Conservation (phyloP, 208 protist genomes). For the Crithidia brevicula region DNA sequence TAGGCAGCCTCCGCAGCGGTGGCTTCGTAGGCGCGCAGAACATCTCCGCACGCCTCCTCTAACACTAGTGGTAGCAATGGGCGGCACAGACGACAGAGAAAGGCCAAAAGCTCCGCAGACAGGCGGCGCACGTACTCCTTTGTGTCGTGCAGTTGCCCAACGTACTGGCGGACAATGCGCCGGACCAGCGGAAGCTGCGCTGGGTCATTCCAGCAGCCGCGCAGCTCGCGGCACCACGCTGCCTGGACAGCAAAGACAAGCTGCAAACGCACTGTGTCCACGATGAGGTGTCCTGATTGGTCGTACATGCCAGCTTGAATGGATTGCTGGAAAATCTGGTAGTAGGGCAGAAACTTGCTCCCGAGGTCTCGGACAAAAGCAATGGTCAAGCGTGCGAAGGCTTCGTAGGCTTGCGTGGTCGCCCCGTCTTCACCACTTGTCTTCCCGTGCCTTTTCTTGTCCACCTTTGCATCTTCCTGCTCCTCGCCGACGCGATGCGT, state of each 20-base stretch:
- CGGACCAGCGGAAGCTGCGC: slow-evolving; percentile 34
- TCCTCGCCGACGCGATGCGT: slow-evolving; percentile 17
- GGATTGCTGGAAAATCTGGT: slow-evolving; percentile 86
- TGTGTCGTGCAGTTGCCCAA: slow-evolving; percentile 73
- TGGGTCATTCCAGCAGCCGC: slow-evolving; percentile 51
- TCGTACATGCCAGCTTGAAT: slow-evolving; percentile 82
- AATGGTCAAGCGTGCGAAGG: slow-evolving; percentile 79
- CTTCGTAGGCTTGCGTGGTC: slow-evolving; percentile 74
- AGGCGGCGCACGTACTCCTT: slow-evolving; percentile 89
- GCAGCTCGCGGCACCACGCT: slow-evolving; percentile 88
- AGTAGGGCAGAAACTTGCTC: slow-evolving; percentile 80
- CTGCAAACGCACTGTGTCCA: slow-evolving; percentile 72
- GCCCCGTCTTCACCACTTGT: slow-evolving; percentile 7
- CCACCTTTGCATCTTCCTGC: background rate
- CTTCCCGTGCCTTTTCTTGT: slow-evolving; percentile 15
- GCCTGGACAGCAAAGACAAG: slow-evolving; percentile 84
- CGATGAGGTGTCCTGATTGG: slow-evolving; percentile 61
- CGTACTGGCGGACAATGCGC: slow-evolving; percentile 66
- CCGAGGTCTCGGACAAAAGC: slow-evolving; percentile 85
- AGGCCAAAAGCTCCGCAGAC: slow-evolving; percentile 78
- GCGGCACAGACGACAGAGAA: slow-evolving; percentile 59
- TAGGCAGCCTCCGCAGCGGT: slow-evolving; percentile 9
- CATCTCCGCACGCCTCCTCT: slow-evolving; percentile 52
- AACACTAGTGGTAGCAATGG: slow-evolving; percentile 62
- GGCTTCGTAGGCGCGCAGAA: slow-evolving; percentile 48